Percentiles rank a stretch among this genome's conserved stretches.
Conservation (phyloP, 2,329 filamentous ascomycete species). For the Hypoxylon sp. region DNA sequence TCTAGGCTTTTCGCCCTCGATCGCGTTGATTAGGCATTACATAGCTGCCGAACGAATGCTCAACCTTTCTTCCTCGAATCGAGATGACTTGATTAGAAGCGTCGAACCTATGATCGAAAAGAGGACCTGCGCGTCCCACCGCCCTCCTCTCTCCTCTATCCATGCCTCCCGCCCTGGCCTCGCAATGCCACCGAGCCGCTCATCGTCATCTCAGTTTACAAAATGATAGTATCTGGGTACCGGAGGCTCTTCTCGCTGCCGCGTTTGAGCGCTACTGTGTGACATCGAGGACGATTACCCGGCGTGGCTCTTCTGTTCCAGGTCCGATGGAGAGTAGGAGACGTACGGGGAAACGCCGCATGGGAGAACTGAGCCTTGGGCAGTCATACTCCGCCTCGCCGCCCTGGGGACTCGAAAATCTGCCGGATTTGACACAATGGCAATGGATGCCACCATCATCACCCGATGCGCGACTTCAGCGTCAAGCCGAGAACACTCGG, state of each 20-base stretch:
- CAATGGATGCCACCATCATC: conserved; percentile 66
- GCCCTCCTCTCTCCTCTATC: conserved; percentile 32
- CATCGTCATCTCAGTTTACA: conserved; percentile 59
- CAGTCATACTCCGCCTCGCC: conserved; percentile 54
- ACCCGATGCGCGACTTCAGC: conserved; percentile 46
- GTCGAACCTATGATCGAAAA: conserved; percentile 30
- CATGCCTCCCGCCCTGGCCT: conserved; percentile 64
- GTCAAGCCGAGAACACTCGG: conserved; percentile 6
- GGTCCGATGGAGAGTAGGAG: conserved; percentile 70
- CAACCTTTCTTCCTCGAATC: neutral
- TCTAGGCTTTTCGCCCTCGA: neutral
- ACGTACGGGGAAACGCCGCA: conserved; percentile 67
- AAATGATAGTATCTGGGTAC: conserved; percentile 69
- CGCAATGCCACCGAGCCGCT: conserved; percentile 65
- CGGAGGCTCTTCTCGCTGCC: conserved; percentile 68
- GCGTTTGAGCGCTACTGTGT: conserved; percentile 65
- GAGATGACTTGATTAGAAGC: conserved; percentile 30
- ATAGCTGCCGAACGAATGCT: neutral
- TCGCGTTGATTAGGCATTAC: neutral
- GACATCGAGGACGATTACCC: conserved; percentile 47
- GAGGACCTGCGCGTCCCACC: conserved; percentile 6
- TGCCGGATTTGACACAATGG: conserved; percentile 64
- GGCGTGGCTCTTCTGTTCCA: conserved; percentile 60
- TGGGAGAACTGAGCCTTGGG: conserved; percentile 65
- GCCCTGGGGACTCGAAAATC: conserved; percentile 64